Evolutionary conservation across 2,329 filamentous ascomycete species (phyloP), one percentile per base, ranked within the genome.

Genomic region (Ophiocordyceps camponoti-rufipedis): DNA sequence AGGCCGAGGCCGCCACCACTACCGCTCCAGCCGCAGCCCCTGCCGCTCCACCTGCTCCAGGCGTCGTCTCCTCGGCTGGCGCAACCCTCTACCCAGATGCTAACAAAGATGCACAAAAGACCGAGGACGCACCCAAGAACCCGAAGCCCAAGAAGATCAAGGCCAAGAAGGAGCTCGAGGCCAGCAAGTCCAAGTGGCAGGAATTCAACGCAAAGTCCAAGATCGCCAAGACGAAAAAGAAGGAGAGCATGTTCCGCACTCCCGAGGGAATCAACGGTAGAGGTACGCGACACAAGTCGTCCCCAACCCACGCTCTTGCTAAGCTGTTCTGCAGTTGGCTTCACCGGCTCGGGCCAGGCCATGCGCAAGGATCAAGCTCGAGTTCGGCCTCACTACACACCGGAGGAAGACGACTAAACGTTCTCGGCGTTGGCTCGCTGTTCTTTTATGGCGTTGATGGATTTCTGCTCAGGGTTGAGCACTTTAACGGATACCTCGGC

Each of bases 241-340:
- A 94, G 65, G 85, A 94, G 43, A 94, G 86, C 70, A 95, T 95
- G 88, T 95, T 95, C 61, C 80, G 88, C 42, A 95, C 88, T 3
- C 86, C 87, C 0, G 87, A 94, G 31, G 81, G 85, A 49, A 74
- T 91, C 23, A 76, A 85, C 56, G 88, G 84, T 47, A 77, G 87
- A 82, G 88, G 88, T 94, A 67, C 53, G 72, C 16, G 33, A n/a
- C 33, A 1, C 8, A 38, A 38, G 14, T n/a, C 33, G 14, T 14
- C 33, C 9, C 16, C 33, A n/a, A 12, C 12, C 33, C 13, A 38
- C 33, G 16, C 33, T 38, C 14, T 38, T 41, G 11, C 43, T 46
- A 19, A 31, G n/a, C 5, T 14, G 18, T 43, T 7, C 52, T 32
- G 1, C 23, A 95, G 91, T 98, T 57, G 91, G 91, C 32, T 95